Evolutionary conservation across 1,284 basidiomycete genomes (phyloP), one percentile per base, ranked within the genome.

Genomic region (Leccinum fuscescens): DNA sequence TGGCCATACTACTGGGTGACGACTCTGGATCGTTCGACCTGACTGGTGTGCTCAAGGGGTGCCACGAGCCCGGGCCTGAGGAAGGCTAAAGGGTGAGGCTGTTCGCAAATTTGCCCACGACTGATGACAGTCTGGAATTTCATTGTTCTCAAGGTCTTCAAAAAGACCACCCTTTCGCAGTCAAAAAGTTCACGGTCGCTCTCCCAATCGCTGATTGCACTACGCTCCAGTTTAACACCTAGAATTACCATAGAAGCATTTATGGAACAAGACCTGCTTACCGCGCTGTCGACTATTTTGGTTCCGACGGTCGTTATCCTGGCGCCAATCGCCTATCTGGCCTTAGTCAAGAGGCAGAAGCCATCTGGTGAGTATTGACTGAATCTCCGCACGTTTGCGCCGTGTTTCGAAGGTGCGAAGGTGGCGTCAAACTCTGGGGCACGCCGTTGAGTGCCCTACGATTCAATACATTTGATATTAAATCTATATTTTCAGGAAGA

Each of bases 401-500:
- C 33, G 7, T 29, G 54, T 44, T 42, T 55, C 49, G 55, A 49
- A 52, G 24, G 27, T 12, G 39, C 29, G 31, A 20, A 24, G 14
- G 48, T 27, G 48, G 24, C 48, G 44, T 46, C 17, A 20, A 22
- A 39, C 37, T n/a, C 15, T 39, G 1, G 37, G 37, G 20, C 44
- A 22, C 12, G 12, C 8, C 44, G 11, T 12, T 3, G n/a, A 39
- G 12, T 15, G 8, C 27, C 20, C 44, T 48, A 15, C 17, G 3
- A 44, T 29, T 69, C 31, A 12, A 56, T 53, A 11, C 52, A 44
- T 65, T 50, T 60, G 4, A 52, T 58, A 66, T 59, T 56, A 53
- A 48, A 63, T 67, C 53, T 48, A 64, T 66, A 56, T 60, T 66
- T 59, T 60, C 56, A 67, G 69, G 58, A 24, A 54, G 11, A 50